These are phyloP conservation scores for Tolypocladium amazonense DNA, from an alignment of 2,329 filamentous ascomycete species.

Conservation along the genomic window DNA sequence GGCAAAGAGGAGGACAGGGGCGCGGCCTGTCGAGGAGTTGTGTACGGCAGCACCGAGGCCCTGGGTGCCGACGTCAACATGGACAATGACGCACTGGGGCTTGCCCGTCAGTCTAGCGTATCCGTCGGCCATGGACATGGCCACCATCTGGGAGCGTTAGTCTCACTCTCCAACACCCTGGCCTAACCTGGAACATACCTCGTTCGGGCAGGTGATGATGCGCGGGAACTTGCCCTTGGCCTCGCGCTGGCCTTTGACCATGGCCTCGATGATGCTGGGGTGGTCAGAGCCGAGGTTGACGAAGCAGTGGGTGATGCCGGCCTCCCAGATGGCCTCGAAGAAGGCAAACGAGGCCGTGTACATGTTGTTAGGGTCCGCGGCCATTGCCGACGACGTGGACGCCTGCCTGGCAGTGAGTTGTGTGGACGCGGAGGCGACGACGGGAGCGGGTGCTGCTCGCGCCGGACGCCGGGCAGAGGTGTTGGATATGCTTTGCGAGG, in stretches of 20 bases:
- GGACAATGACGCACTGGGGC: conserved; percentile 68
- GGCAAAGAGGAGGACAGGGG: conserved; percentile 68
- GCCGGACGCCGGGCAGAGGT: background rate
- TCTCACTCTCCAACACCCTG: background rate
- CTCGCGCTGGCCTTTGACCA: conserved; percentile 64
- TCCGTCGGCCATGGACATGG: conserved; percentile 75
- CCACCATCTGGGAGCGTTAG: conserved; percentile 54
- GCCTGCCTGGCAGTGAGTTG: conserved; percentile 1
- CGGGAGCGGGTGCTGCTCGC: background rate
- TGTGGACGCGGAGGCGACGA: background rate
- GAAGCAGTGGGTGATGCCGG: conserved; percentile 47
- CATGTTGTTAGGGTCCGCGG: conserved; percentile 23
- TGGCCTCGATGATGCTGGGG: conserved; percentile 69
- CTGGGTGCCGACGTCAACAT: conserved; percentile 76
- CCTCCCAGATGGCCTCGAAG: conserved; percentile 71
- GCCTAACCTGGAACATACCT: conserved; percentile 35
- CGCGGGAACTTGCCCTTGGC: conserved; percentile 53
- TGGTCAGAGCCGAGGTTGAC: conserved; percentile 64
- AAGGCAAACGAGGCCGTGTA: conserved; percentile 75
- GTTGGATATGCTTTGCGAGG: background rate
- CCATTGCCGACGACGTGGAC: conserved; percentile 6
- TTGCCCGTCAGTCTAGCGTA: conserved; percentile 63
- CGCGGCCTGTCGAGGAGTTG: conserved; percentile 65
- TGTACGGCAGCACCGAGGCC: conserved; percentile 68
- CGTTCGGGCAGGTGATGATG: conserved; percentile 72